Base-by-base conservation (phyloP, 768 basidiomycete species). In the Lactarius quietus region DNA sequence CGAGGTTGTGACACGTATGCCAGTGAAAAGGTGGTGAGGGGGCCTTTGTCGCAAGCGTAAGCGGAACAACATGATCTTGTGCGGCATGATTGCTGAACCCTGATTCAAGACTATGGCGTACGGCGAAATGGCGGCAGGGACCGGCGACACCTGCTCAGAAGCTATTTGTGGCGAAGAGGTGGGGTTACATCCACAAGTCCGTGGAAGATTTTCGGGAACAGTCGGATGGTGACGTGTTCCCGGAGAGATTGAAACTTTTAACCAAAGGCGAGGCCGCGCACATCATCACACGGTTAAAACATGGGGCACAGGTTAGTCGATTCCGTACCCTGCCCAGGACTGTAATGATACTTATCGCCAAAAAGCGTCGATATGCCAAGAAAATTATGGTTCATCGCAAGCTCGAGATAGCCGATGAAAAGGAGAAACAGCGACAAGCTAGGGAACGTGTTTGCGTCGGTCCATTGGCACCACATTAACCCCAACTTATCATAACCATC, bases 241-340 rank as follows among this genome's bases (percentile, higher is more conserved):
- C 73, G 10, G 70, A 78, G 35, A 76, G 74, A 52, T 72, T 85
- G 6, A 73, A 70, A 53, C 75, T 64, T 0, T 71, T 95, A 70
- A 92, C 84, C 1, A 93, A 91, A 73, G 93, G 93, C 3, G 82
- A 90, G 68, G 91, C 92, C 33, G 88, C 87, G 0, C 86, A 87
- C 68, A 86, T 93, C 53, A 89, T 95, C 66, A 86, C 86, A 28
- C 86, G 92, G 10, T 65, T 91, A 62, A 88, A 84, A 72, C 87
- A 93, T 70, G 92, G 92, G 29, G 89, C 89, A 38, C 79, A 83
- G 79, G 91, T 89, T 71, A 36, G 74, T 63, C 51, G 3, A 54
- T 59, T 56, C 61, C 33, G 39, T 43, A 48, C 53, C 17, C 45
- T 6, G 18, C 60, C 43, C 26, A 45, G 59, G 28, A 9, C 52